phyloP scores from a whole-genome alignment of 169 alveolate genomes.

The Cryptosporidium viatorum region DNA sequence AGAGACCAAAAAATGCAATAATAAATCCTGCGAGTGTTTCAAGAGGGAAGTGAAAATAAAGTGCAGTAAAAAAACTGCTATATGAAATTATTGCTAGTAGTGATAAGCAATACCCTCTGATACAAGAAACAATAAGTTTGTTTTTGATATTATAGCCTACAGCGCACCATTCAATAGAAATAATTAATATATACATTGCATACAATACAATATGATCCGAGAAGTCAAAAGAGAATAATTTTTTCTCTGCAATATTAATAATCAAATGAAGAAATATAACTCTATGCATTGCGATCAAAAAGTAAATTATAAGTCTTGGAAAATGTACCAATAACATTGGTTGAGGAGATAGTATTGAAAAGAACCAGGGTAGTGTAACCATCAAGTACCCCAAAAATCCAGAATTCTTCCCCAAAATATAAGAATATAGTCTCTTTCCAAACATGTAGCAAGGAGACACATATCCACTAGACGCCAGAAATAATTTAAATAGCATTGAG shows the following conservation, averaged over 20 bases:
- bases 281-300: conserved; percentile 41
- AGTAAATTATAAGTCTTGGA: conserved; percentile 44
- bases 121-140: conserved; percentile 35
- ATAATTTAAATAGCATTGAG: conserved; percentile 15
- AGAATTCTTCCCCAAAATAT: conserved; percentile 54
- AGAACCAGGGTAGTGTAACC: conserved; percentile 63
- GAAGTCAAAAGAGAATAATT: conserved; percentile 42
- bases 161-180: conserved; percentile 75
- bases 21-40: conserved; percentile 58
- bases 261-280: conserved; percentile 25
- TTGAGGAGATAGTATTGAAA: conserved; percentile 57
- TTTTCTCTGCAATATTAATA: conserved; percentile 44
- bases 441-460: conserved; percentile 75
- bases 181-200: conserved; percentile 61
- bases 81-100: conserved; percentile 34
- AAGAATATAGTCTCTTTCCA: conserved; percentile 67
- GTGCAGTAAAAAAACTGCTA: conserved; percentile 70
- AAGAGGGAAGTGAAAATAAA: conserved; percentile 67
- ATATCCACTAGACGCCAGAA: conserved; percentile 57
- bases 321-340: conserved; percentile 58
- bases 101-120: conserved; percentile 66
- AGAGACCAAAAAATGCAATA: conserved; percentile 53
- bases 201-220: conserved; percentile 69
- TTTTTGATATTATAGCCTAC: conserved; percentile 42
- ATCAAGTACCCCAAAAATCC: conserved; percentile 54